These are phyloP conservation scores for Boechera divaricarpa DNA, from an alignment of 345 rosid genomes.

Conservation along the genomic window DNA sequence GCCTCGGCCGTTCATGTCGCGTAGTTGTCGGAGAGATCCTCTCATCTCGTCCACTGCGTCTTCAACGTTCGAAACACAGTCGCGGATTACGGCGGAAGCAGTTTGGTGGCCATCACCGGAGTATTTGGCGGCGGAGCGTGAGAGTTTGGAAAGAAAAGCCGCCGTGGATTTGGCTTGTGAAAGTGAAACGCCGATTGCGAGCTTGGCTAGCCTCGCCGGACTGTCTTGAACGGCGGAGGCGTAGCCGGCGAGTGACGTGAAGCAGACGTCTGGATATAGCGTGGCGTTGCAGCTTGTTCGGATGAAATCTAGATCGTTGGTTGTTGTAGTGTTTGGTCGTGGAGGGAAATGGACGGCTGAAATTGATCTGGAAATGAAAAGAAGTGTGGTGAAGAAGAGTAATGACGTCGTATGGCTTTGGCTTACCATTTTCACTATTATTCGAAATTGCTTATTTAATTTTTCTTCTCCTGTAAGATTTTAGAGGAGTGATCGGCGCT, in stretches of 20 bases:
- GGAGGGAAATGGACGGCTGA: slow-evolving; percentile 36
- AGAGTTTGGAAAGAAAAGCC: slow-evolving; percentile 58
- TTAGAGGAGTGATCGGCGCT: slow-evolving; percentile 33
- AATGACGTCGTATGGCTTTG: slow-evolving; percentile 31
- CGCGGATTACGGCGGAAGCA: slow-evolving; percentile 64
- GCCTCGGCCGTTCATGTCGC: slow-evolving; percentile 47
- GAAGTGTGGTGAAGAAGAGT: slow-evolving; percentile 42
- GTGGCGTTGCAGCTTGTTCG: slow-evolving; percentile 77
- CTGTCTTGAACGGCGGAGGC: slow-evolving; percentile 57
- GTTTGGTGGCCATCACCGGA: slow-evolving; percentile 18
- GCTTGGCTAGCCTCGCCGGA: slow-evolving; percentile 66
- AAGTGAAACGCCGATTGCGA: slow-evolving; percentile 65
- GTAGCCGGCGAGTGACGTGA: slow-evolving; percentile 65
- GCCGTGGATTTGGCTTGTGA: slow-evolving; percentile 57
- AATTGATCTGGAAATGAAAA: slow-evolving; percentile 43
- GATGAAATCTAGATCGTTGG: slow-evolving; percentile 65
- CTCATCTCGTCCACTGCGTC: slow-evolving; percentile 88
- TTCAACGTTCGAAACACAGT: slow-evolving; percentile 77
- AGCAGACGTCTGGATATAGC: slow-evolving; percentile 80
- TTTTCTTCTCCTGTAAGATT: not conserved
- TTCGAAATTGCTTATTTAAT: not conserved
- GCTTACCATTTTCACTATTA: slow-evolving; percentile 37
- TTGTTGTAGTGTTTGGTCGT: slow-evolving; percentile 21
- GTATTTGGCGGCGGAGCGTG: slow-evolving; percentile 51
- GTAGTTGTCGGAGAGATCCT: slow-evolving; percentile 81